A percentile compares a stretch with the other conserved stretches of the same genome.
These are phyloP conservation scores for Ceriops decandra DNA, from an alignment of 345 rosid species.

Conservation along the genomic window DNA sequence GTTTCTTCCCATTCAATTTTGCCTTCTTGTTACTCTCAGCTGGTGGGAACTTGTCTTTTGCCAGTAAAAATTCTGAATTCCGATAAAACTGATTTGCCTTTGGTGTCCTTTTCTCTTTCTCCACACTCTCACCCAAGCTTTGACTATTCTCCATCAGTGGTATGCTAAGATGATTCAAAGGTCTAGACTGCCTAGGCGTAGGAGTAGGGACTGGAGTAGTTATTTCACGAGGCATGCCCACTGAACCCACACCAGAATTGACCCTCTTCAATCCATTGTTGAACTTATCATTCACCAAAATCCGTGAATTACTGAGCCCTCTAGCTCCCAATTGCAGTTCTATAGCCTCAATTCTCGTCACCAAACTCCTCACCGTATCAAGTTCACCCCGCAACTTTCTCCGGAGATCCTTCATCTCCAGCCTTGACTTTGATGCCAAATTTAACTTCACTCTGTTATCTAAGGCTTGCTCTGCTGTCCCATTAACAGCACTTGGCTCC, in stretches of 20 bases:
- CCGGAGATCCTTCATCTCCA: constrained; percentile 57
- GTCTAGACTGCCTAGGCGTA: constrained; percentile 62
- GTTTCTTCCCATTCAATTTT: constrained; percentile 70
- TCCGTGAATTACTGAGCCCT: constrained; percentile 37
- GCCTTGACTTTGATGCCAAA: constrained; percentile 53
- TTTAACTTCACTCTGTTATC: constrained; percentile 51
- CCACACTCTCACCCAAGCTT: constrained; percentile 61
- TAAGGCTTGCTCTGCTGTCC: constrained; percentile 37
- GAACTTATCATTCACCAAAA: constrained; percentile 32
- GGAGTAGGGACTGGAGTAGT: constrained; percentile 47
- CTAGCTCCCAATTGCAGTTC: constrained; percentile 43
- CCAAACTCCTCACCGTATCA: constrained; percentile 62
- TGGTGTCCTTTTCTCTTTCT: constrained; percentile 96
- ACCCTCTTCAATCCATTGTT: constrained; percentile 56
- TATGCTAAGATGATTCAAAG: constrained; percentile 66
- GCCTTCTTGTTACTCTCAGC: constrained; percentile 94
- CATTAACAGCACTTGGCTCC: constrained; percentile 34
- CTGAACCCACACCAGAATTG: constrained; percentile 60
- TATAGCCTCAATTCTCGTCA: constrained; percentile 75
- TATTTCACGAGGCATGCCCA: constrained; percentile 26
- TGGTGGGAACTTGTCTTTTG: constrained; percentile 95
- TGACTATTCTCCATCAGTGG: constrained; percentile 73
- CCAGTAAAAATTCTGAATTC: constrained; percentile 92
- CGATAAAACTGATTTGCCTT: constrained; percentile 94
- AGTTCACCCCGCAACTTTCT: constrained; percentile 80